These are phyloP conservation scores for Leccinum subatratum DNA, from an alignment of 1,284 basidiomycete species.

Conservation along the genomic window DNA sequence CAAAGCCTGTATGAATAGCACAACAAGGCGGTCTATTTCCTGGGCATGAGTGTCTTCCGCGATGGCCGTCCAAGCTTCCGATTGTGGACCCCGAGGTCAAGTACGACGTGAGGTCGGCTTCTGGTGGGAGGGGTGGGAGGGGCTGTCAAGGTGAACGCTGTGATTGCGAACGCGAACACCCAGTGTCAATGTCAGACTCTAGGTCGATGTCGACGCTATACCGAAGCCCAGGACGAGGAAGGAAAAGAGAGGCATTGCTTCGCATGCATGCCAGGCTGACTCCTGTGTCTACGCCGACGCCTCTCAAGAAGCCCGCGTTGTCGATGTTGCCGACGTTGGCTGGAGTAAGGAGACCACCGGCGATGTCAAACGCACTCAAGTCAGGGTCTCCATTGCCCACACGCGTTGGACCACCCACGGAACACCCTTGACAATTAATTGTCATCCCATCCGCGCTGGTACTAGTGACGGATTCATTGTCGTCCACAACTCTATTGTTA, in stretches of 20 bases:
- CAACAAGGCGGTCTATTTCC: neutral
- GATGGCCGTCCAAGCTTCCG: conserved; percentile 36
- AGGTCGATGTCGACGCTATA: neutral
- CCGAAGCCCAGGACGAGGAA: neutral
- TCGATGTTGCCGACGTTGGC: conserved; percentile 6
- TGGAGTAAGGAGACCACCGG: conserved; percentile 3
- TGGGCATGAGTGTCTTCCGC: conserved; percentile 13
- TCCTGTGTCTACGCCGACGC: neutral
- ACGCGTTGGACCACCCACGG: conserved; percentile 54
- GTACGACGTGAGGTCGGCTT: conserved; percentile 71
- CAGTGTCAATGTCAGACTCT: neutral
- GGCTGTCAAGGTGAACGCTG: conserved; percentile 46
- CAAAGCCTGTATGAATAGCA: neutral
- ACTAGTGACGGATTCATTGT: too few relatives aligned
- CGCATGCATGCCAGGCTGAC: neutral
- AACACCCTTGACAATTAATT: conserved; percentile 82
- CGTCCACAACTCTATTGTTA: too few relatives aligned
- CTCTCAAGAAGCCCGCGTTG: conserved; percentile 13
- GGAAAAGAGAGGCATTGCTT: conserved; percentile 5
- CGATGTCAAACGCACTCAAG: neutral
- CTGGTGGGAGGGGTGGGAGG: conserved; percentile 71
- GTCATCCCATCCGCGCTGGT: conserved; percentile 69
- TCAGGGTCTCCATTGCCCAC: too few relatives aligned
- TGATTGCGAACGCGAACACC: conserved; percentile 1
- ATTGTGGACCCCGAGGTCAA: conserved; percentile 47